These are phyloP conservation scores for Acacia concinna DNA, from an alignment of 331 rosid genomes.

Conservation along the genomic window DNA sequence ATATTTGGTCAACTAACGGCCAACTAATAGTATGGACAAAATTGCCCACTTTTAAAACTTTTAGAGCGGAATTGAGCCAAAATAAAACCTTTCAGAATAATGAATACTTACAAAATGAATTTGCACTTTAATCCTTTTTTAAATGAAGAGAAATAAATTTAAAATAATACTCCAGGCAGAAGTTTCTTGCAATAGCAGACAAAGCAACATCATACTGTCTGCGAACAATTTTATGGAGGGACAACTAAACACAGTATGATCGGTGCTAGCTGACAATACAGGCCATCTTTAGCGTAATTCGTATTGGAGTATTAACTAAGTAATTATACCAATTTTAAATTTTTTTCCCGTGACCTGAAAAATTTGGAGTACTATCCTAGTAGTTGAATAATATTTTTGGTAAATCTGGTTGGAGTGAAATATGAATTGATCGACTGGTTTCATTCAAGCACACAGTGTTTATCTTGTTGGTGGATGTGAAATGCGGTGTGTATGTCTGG, in stretches of 20 bases:
- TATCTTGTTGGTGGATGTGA: too few relatives aligned
- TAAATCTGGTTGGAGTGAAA: neutral
- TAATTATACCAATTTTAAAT: neutral
- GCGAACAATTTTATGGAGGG: neutral
- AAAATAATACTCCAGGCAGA: neutral
- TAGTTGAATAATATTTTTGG: too few relatives aligned
- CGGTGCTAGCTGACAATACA: neutral
- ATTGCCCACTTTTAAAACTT: too few relatives aligned
- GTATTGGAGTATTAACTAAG: neutral
- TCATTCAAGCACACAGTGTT: too few relatives aligned
- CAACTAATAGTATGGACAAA: too few relatives aligned
- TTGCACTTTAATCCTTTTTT: too few relatives aligned
- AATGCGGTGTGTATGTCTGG: too few relatives aligned
- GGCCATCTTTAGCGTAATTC: neutral
- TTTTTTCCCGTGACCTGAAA: neutral
- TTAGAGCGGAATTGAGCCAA: too few relatives aligned
- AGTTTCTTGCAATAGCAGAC: neutral
- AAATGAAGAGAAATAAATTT: too few relatives aligned
- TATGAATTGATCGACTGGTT: neutral
- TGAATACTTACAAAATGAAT: too few relatives aligned
- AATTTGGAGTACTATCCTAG: neutral
- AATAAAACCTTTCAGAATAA: too few relatives aligned
- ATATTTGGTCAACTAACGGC: too few relatives aligned
- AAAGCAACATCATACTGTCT: neutral
- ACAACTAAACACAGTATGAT: neutral